phyloP scores from a whole-genome alignment of 352 stramenopile species.

The Elongisporangium undulatum region DNA sequence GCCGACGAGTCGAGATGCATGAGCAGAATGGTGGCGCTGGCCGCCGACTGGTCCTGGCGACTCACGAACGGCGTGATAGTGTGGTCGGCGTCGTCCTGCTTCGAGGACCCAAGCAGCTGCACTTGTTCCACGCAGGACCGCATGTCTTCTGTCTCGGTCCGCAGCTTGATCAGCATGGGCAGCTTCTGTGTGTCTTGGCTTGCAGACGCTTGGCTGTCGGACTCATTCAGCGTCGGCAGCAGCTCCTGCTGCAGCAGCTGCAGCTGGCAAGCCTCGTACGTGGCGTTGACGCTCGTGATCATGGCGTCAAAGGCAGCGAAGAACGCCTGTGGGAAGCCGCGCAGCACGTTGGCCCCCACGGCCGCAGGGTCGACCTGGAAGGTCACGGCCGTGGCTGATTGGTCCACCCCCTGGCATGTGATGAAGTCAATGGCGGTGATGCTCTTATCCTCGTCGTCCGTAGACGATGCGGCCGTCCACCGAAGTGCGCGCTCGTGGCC shows the following conservation, averaged over 20 bases:
- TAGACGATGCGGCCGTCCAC: conserved; percentile 1
- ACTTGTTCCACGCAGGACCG: conserved; percentile 40
- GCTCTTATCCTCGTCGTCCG: conserved; percentile 5
- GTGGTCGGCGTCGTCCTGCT: conserved; percentile 30
- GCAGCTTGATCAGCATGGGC: conserved; percentile 54
- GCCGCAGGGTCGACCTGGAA: conserved; percentile 29
- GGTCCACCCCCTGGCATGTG: conserved; percentile 25
- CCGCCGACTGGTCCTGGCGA: conserved; percentile 26
- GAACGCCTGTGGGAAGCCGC: conserved; percentile 53
- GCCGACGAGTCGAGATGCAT: conserved; percentile 36
- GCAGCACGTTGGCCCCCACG: conserved; percentile 29
- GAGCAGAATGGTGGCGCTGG: conserved; percentile 45
- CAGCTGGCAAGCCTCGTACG: conserved; percentile 54
- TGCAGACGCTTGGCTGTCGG: conserved; percentile 13
- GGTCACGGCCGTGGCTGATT: conserved; percentile 24
- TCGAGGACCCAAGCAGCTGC: conserved; percentile 1
- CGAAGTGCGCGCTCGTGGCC: not conserved
- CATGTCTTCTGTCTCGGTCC: conserved; percentile 22
- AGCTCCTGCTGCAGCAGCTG: conserved; percentile 62
- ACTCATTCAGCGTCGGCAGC: conserved; percentile 28
- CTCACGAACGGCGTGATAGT: conserved; percentile 54
- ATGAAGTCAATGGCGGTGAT: conserved; percentile 28
- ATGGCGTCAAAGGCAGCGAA: conserved; percentile 65
- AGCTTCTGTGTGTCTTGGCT: conserved; percentile 8
- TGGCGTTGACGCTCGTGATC: conserved; percentile 49